A percentile compares a stretch with the other conserved stretches of the same genome.
Evolutionary conservation across 1,284 basidiomycete species (phyloP).

Genomic region (Ceratorhiza oryzae-sativae): DNA sequence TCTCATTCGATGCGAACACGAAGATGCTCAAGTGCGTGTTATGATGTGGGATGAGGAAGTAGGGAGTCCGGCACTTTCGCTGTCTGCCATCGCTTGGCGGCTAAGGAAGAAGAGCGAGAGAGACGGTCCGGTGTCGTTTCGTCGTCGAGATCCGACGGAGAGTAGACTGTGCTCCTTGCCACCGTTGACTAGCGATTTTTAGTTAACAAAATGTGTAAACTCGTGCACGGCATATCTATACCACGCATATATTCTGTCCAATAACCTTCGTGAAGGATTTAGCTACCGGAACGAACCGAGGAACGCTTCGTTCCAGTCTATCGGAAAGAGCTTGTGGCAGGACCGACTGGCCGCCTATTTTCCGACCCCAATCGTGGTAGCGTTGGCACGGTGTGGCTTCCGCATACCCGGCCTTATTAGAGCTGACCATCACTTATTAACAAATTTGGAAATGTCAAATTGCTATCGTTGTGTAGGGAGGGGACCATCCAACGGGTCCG

Average conservation of each 20-base stretch:
- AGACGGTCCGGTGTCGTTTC: slow-evolving; percentile 12
- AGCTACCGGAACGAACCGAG: too few species aligned
- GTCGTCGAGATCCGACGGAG: slow-evolving; percentile 22
- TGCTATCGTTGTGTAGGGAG: too few species aligned
- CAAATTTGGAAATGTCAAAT: too few species aligned
- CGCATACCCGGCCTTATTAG: too few species aligned
- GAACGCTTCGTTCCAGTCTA: too few species aligned
- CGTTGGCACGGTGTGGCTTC: too few species aligned
- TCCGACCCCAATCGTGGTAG: too few species aligned
- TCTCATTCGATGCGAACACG: slow-evolving; percentile 26
- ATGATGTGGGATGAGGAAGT: slow-evolving; percentile 38
- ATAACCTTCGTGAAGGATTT: neutral
- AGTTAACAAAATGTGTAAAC: neutral
- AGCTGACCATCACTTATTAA: too few species aligned
- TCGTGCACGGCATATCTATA: neutral
- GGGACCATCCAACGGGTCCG: too few species aligned
- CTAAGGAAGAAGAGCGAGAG: slow-evolving; percentile 1
- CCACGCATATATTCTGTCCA: neutral
- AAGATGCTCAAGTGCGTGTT: slow-evolving; percentile 30
- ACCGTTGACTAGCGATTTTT: slow-evolving; percentile 19
- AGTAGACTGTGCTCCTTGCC: slow-evolving; percentile 10
- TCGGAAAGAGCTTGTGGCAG: too few species aligned
- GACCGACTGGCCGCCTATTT: too few species aligned
- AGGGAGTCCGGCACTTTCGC: slow-evolving; percentile 5
- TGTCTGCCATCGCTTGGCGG: slow-evolving; percentile 9